Conservation (phyloP, 2,329 filamentous ascomycete species). For the Nemania sp. region DNA sequence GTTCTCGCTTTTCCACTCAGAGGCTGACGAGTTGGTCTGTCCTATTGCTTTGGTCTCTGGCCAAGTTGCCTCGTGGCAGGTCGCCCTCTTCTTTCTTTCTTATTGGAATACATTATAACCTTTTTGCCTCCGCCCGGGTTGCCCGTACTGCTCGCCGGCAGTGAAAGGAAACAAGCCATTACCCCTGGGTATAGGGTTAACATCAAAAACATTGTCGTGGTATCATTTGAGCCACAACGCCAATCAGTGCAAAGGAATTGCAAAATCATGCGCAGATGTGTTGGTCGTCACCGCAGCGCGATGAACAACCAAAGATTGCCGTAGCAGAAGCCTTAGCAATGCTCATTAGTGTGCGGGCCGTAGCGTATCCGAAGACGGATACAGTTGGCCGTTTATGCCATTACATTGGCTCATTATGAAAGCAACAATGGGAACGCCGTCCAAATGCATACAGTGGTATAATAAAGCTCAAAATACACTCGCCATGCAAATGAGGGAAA, state of each 20-base stretch:
- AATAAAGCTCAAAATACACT: constrained; percentile 37
- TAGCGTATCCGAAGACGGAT: constrained; percentile 19
- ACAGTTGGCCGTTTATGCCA: constrained; percentile 32
- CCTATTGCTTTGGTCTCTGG: constrained; percentile 8
- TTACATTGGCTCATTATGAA: constrained; percentile 35
- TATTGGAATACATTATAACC: constrained; percentile 35
- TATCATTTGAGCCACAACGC: constrained; percentile 42
- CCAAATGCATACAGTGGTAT: constrained; percentile 41
- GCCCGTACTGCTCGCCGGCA: constrained; percentile 26
- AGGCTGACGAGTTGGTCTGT: constrained; percentile 10
- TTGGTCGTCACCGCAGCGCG: constrained; percentile 22
- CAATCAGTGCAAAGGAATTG: constrained; percentile 34
- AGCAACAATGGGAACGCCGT: constrained; percentile 38
- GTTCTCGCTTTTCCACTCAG: constrained; percentile 11
- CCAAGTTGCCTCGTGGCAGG: constrained; percentile 29
- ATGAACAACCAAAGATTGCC: constrained; percentile 22
- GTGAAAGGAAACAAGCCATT: constrained; percentile 31
- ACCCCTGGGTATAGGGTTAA: constrained; percentile 28
- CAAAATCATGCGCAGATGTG: constrained; percentile 29
- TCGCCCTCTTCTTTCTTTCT: constrained; percentile 37
- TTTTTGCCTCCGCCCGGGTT: constrained; percentile 15
- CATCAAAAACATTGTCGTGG: constrained; percentile 40
- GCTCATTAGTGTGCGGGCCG: constrained; percentile 13
- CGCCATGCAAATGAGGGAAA: constrained; percentile 40
- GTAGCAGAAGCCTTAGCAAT: constrained; percentile 22